Evolutionary conservation across 768 basidiomycete genomes (phyloP), one percentile per base, ranked within the genome.

Genomic region (Lactarius hatsudake): DNA sequence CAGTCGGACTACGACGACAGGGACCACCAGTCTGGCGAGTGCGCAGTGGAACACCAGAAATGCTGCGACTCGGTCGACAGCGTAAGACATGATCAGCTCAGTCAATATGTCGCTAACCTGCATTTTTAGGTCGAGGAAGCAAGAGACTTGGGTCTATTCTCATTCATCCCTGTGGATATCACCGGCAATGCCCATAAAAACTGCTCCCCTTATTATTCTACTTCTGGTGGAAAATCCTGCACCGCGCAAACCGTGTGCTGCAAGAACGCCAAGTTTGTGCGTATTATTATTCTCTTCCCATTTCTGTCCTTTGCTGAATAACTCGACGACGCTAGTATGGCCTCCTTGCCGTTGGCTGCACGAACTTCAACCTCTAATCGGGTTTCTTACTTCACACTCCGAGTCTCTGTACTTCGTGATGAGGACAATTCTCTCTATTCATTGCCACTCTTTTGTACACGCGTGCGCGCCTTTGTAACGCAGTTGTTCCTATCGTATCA

Each of bases 391-490:
- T 57, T 36, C 30, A 10, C 18, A 13, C 36, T 38, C 12, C 36
- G 36, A 36, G 36, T n/a, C 23, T 34, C 18, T 57, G 18, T 32
- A 9, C 30, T 34, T 26, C 34, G 34, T 40, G 40, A 51, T 55
- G 40, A 38, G 56, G 26, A 62, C n/a, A 62, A 36, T 54, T 63
- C 66, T 62, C 32, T 67, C 66, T 54, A 58, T 67, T 43, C 53
- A 59, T 40, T 48, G 18, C 28, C 66, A 54, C 53, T 67, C 66
- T 59, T 67, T 67, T 67, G 56, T 48, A 63, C 30, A 36, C 9
- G 1, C 36, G 42, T 43, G 7, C 30, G 7, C 28, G 12, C 10
- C 7, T 56, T 18, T 36, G 51, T 18, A 34, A 26, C 63, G 43
- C 15, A 13, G 48, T 59, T 55, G 55, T 57, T 48, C 34, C 62